Conservation (phyloP, 768 basidiomycete species). For the Suillus subaureus region DNA sequence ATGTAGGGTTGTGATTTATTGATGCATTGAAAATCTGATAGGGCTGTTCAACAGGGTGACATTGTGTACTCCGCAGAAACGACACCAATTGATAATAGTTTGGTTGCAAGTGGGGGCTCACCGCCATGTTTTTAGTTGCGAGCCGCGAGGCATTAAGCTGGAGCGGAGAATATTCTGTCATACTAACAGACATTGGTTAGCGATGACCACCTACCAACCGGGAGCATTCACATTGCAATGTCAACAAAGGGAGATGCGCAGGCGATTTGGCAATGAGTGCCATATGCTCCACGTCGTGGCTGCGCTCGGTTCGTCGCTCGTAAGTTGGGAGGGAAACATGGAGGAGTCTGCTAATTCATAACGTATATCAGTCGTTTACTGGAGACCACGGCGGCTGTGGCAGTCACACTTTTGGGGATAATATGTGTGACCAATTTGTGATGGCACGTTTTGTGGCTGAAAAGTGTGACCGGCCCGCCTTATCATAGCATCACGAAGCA, state of each 20-base stretch:
- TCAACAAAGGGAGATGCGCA: not conserved
- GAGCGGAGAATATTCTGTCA: not conserved
- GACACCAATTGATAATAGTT: not conserved
- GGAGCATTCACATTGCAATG: not conserved
- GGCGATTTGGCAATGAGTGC: not conserved
- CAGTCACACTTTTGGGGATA: not conserved
- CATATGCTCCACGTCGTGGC: not conserved
- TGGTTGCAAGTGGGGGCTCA: not conserved
- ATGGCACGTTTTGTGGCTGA: not conserved
- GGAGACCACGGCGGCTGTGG: not conserved
- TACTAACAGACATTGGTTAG: not conserved
- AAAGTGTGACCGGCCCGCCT: not conserved
- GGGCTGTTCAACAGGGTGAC: constrained; percentile 1
- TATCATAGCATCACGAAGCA: not conserved
- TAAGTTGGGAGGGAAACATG: not conserved
- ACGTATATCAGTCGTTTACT: no score
- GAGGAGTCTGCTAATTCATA: no score
- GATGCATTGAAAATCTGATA: not conserved
- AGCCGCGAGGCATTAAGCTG: not conserved
- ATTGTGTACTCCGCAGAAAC: not conserved
- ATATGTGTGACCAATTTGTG: not conserved
- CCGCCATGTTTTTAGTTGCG: not conserved
- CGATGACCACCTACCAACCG: constrained; percentile 3
- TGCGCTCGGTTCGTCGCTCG: not conserved
- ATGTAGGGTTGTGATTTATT: not conserved